Evolutionary conservation across 768 basidiomycete genomes (phyloP).

Genomic region (Russula virescens): DNA sequence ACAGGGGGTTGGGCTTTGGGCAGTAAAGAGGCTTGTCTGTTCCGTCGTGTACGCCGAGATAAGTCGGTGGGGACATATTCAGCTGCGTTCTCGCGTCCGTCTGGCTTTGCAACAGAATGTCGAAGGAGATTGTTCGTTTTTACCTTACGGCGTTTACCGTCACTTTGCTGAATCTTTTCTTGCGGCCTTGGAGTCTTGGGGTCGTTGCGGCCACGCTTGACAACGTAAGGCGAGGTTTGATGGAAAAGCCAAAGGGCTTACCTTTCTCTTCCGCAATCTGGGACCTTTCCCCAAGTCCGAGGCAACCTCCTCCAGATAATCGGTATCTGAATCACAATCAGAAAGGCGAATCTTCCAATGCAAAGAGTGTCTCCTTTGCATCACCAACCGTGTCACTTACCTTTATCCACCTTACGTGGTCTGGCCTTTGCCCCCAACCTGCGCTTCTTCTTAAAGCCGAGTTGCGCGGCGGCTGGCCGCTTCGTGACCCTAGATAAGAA

Average conservation of each 20-base stretch:
- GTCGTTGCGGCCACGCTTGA: neutral
- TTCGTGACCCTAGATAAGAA: neutral
- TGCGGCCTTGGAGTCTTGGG: neutral
- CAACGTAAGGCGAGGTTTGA: neutral
- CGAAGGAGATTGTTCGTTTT: neutral
- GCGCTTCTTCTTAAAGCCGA: constrained; percentile 4
- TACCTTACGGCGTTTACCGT: neutral
- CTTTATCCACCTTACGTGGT: neutral
- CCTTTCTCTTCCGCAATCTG: neutral
- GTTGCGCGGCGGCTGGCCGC: neutral
- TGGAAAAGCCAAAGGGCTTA: neutral
- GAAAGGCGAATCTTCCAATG: neutral
- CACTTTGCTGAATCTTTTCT: neutral
- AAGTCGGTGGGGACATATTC: too few relatives aligned
- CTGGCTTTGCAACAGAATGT: neutral
- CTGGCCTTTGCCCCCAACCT: neutral
- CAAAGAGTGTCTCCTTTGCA: neutral
- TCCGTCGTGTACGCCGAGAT: neutral
- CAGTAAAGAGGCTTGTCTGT: neutral
- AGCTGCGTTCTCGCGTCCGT: neutral
- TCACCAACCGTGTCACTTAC: neutral
- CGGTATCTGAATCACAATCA: neutral
- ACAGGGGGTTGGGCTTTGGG: neutral
- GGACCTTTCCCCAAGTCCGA: neutral
- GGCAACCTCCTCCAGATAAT: neutral